phyloP scores from a whole-genome alignment of 768 basidiomycete genomes.

The Rhodosporidiobolus sp. region DNA sequence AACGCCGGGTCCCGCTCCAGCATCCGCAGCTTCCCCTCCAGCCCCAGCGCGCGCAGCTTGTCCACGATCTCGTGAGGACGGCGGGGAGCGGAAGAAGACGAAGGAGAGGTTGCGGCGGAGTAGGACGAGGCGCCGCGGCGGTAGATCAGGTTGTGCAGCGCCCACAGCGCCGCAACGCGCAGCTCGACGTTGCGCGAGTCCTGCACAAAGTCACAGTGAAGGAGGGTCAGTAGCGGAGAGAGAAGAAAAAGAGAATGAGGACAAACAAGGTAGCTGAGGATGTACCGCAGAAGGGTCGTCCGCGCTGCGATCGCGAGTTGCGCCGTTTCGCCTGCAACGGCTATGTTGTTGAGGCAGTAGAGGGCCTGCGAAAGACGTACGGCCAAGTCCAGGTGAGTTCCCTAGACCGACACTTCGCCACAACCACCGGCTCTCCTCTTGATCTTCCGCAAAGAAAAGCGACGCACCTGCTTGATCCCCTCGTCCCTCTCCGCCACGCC shows the following conservation, averaged over 20 bases:
- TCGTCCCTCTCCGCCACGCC: not conserved
- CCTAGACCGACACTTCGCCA: too few relatives aligned
- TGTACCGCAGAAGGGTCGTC: conserved; percentile 10
- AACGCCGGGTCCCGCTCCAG: conserved; percentile 39
- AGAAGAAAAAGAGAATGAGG: too few relatives aligned
- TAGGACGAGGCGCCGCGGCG: conserved; percentile 5
- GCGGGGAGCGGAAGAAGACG: not conserved
- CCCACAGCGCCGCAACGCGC: conserved; percentile 40
- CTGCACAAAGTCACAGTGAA: not conserved
- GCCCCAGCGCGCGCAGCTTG: conserved; percentile 40
- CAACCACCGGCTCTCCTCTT: too few relatives aligned
- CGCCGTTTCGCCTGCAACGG: conserved; percentile 27
- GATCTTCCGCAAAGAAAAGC: too few relatives aligned
- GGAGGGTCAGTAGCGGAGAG: not conserved
- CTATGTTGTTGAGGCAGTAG: conserved; percentile 41
- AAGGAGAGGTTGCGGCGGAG: not conserved
- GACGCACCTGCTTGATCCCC: conserved; percentile 27
- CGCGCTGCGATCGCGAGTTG: conserved; percentile 40
- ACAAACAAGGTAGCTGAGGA: conserved; percentile 40
- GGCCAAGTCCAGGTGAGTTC: not conserved
- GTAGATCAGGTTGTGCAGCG: conserved; percentile 39
- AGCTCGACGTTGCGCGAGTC: conserved; percentile 17
- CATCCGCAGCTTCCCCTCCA: conserved; percentile 34
- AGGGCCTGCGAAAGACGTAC: conserved; percentile 24
- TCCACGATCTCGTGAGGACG: conserved; percentile 24